These are phyloP conservation scores for Zopfia rhizophila DNA, from an alignment of 2,329 filamentous ascomycete genomes.

Conservation along the genomic window DNA sequence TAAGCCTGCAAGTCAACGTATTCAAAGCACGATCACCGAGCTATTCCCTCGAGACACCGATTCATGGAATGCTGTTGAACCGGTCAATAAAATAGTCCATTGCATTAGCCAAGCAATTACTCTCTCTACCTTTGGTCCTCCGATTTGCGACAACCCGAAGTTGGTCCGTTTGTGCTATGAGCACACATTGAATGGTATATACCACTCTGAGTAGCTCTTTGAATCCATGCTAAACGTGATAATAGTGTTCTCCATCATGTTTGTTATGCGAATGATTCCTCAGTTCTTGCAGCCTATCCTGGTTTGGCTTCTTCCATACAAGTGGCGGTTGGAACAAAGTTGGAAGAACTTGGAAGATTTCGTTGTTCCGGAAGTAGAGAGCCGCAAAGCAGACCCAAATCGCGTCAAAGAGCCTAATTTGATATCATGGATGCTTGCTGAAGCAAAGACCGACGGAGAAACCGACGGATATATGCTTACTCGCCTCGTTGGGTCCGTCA, in stretches of 20 bases:
- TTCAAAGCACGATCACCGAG: slow-evolving; percentile 1
- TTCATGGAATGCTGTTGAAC: slow-evolving; percentile 1
- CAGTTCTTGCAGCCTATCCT: slow-evolving; percentile 4
- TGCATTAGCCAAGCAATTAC: slow-evolving; percentile 10
- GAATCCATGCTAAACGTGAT: background rate
- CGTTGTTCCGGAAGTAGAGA: slow-evolving; percentile 4
- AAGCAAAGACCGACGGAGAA: slow-evolving; percentile 9
- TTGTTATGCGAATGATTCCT: slow-evolving; percentile 12
- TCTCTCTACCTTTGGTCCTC: slow-evolving; percentile 7
- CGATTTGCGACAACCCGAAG: slow-evolving; percentile 6
- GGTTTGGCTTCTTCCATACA: slow-evolving; percentile 14
- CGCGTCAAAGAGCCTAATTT: background rate
- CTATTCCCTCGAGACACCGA: slow-evolving; percentile 2
- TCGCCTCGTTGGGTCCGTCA: slow-evolving; percentile 1
- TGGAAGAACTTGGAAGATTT: slow-evolving; percentile 10
- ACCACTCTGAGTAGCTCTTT: background rate
- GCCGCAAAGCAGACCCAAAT: background rate
- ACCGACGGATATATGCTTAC: slow-evolving; percentile 5
- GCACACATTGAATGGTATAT: background rate
- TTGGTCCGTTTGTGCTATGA: slow-evolving; percentile 2
- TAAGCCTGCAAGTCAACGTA: background rate
- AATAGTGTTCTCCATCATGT: slow-evolving; percentile 11
- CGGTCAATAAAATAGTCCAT: slow-evolving; percentile 5
- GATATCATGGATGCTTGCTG: slow-evolving; percentile 10
- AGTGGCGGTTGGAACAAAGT: slow-evolving; percentile 11